Conservation (phyloP, 179 eudicot species). For the Monotropa hypopitys region DNA sequence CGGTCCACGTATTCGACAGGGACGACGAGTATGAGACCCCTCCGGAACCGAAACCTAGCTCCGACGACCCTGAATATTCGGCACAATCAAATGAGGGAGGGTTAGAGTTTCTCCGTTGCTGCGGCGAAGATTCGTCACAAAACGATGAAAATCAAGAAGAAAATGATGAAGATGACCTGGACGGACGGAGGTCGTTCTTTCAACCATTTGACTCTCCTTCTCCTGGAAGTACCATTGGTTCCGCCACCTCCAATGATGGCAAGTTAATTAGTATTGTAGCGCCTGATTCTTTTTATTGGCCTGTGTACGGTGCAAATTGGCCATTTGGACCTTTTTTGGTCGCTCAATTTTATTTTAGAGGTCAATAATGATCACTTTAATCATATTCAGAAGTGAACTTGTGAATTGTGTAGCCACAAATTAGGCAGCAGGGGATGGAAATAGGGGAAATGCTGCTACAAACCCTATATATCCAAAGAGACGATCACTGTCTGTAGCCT, state of each 20-base stretch:
- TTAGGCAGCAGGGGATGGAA: not conserved
- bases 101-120: constrained; percentile 16
- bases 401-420: not conserved
- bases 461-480: not conserved
- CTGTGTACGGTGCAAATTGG: not conserved
- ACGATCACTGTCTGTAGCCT: not conserved
- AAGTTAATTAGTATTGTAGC: not conserved
- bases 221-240: constrained; percentile 53
- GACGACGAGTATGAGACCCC: constrained; percentile 66
- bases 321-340: not conserved
- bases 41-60: constrained; percentile 12
- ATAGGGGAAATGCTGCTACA: not conserved
- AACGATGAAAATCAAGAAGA: constrained; percentile 14
- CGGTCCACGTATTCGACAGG: constrained; percentile 57
- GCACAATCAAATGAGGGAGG: constrained; percentile 8
- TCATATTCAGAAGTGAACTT: not conserved
- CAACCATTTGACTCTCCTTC: constrained; percentile 66
- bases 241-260: constrained; percentile 76
- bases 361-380: not conserved
- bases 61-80: not conserved
- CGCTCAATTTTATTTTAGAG: not conserved
- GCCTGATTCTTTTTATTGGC: not conserved
- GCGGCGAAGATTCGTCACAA: constrained; percentile 22
- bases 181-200: constrained; percentile 29
- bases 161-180: constrained; percentile 19